These are phyloP conservation scores for Flaveria ramosissima DNA, from an alignment of 129 eudicot genomes.

Conservation along the genomic window DNA sequence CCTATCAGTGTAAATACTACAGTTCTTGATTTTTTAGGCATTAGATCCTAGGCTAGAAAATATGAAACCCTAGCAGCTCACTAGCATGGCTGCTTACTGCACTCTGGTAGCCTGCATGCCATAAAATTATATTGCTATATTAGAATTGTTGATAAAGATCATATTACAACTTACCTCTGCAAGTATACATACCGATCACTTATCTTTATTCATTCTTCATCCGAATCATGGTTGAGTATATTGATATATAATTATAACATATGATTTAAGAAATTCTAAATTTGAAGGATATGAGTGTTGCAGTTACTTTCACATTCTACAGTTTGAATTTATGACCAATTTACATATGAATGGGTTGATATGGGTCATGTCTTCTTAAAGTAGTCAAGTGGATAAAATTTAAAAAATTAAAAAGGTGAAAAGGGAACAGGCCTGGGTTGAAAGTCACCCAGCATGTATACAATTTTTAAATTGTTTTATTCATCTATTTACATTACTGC, in stretches of 20 bases:
- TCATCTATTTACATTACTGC: neutral
- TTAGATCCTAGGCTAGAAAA: slow-evolving; percentile 2
- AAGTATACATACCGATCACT: neutral
- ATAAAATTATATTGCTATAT: neutral
- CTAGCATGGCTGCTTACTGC: neutral
- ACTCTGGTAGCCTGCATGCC: neutral
- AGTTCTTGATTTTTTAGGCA: neutral
- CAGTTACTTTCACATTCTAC: neutral
- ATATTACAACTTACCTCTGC: neutral
- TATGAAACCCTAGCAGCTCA: neutral
- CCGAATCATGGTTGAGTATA: neutral
- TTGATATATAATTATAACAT: neutral
- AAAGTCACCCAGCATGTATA: neutral
- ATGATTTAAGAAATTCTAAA: neutral
- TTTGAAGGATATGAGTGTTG: neutral
- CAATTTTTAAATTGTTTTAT: neutral
- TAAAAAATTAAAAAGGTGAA: neutral
- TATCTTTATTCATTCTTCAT: neutral
- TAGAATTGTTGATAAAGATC: neutral
- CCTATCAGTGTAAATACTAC: neutral
- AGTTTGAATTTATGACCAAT: neutral
- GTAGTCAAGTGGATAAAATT: neutral
- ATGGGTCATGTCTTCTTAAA: neutral
- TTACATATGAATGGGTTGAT: neutral
- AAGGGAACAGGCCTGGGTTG: neutral